Evolutionary conservation across 1,284 basidiomycete genomes (phyloP).

Genomic region (Ceratobasidium sp.): DNA sequence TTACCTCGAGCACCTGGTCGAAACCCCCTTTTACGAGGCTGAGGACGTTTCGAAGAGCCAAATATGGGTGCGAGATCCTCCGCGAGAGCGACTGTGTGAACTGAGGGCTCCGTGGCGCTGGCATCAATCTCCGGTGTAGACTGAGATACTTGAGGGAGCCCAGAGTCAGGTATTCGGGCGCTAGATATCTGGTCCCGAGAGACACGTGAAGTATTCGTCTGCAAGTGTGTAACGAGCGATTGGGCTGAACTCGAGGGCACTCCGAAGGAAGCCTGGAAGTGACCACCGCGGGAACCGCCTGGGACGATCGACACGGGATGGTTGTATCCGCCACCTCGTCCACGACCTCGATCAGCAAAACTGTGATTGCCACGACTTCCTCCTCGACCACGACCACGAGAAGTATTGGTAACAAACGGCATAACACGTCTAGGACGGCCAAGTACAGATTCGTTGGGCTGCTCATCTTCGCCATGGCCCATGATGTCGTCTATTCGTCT

Average conservation of each 20-base stretch:
- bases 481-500: neutral
- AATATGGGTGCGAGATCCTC: neutral
- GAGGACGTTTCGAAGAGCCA: neutral
- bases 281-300: constrained; percentile 9
- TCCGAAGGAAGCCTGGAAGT: neutral
- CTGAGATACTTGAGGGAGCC: constrained; percentile 5
- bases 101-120: neutral
- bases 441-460: constrained; percentile 28
- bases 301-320: neutral
- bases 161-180: too few relatives aligned
- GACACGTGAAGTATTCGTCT: neutral
- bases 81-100: neutral
- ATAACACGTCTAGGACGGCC: constrained; percentile 34
- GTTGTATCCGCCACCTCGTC: neutral
- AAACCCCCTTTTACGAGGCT: constrained; percentile 10
- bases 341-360: neutral
- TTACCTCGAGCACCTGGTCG: neutral
- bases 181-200: neutral
- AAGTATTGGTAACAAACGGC: constrained; percentile 32
- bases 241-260: neutral
- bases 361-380: neutral
- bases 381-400: constrained; percentile 8
- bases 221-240: too few relatives aligned
- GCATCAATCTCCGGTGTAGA: neutral
- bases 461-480: constrained; percentile 28